phyloP scores from a whole-genome alignment of 2,329 filamentous ascomycete species.

The Aspergillus luchuensis region DNA sequence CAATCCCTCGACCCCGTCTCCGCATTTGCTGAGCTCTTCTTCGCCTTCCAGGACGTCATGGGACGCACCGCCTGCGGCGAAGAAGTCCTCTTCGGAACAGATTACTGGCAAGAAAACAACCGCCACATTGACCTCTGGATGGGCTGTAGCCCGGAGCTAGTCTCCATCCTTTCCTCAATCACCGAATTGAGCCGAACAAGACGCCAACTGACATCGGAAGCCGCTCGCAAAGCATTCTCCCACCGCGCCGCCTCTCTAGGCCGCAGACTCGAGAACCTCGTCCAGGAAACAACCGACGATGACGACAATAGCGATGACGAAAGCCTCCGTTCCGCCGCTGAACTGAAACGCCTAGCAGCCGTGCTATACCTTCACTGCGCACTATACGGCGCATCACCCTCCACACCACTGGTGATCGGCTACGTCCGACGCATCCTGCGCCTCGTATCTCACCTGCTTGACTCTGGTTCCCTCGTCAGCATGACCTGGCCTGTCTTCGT shows the following conservation, averaged over 20 bases:
- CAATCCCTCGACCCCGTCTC: constrained; percentile 29
- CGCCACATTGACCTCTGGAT: constrained; percentile 50
- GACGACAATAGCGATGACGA: constrained; percentile 37
- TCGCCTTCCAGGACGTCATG: constrained; percentile 56
- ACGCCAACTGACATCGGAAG: constrained; percentile 29
- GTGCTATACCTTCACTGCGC: constrained; percentile 51
- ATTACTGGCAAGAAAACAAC: constrained; percentile 49
- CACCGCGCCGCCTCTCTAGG: constrained; percentile 40
- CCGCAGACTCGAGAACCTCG: constrained; percentile 34
- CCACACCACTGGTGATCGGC: constrained; percentile 37
- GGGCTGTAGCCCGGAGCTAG: constrained; percentile 52
- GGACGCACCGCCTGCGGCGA: constrained; percentile 54
- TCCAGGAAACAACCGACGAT: constrained; percentile 32
- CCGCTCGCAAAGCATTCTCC: constrained; percentile 30
- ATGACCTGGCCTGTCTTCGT: constrained; percentile 50
- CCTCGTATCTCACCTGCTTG: constrained; percentile 37
- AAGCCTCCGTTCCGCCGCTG: constrained; percentile 40
- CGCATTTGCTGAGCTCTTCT: constrained; percentile 50
- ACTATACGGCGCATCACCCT: constrained; percentile 46
- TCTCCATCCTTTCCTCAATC: constrained; percentile 50
- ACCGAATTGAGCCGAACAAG: constrained; percentile 49
- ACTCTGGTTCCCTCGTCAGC: constrained; percentile 35
- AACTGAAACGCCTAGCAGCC: constrained; percentile 49
- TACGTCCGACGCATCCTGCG: constrained; percentile 41
- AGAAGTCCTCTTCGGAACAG: constrained; percentile 49